Evolutionary conservation across 345 rosid species (phyloP), one percentile per base, ranked within the genome.

Genomic region (Aethionema arabicum): DNA sequence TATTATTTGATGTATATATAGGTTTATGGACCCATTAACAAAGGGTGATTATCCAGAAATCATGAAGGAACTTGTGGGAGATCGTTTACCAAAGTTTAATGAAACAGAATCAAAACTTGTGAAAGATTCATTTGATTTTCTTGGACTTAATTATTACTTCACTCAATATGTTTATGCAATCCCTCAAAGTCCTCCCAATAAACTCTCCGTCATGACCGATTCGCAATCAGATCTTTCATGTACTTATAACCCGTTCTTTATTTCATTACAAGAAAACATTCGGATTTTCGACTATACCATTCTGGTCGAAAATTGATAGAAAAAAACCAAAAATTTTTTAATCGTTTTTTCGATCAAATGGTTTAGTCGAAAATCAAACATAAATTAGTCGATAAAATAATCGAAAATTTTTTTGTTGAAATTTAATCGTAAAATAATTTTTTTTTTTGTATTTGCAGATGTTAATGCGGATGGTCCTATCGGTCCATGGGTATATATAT

Each of bases 401-500:
- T n/a, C n/a, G n/a, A n/a, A n/a, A n/a, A n/a, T n/a, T n/a, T n/a
- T n/a, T n/a, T n/a, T n/a, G n/a, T n/a, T n/a, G n/a, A n/a, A n/a
- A n/a, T n/a, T n/a, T n/a, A n/a, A n/a, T n/a, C n/a, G n/a, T n/a
- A n/a, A n/a, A n/a, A n/a, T n/a, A n/a, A n/a, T n/a, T n/a, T n/a
- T n/a, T n/a, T n/a, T n/a, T n/a, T n/a, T n/a, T n/a, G 11, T 50
- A 12, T 10, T 43, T 27, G 7, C 55, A 68, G 73, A 0, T 68
- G 2, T 0, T 0, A 53, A 69, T 54, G 7, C 6, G 7, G n/a
- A 4, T 12, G 36, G 35, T 6, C 4, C 2, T 3, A 9, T 32
- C 52, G 73, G 73, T 38, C 73, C 73, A 52, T 6, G 21, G 73
- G 73, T 69, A n/a, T n/a, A n/a, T n/a, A n/a, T n/a, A n/a, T n/a